phyloP scores from a whole-genome alignment of 2,329 filamentous ascomycete genomes.

The Phoma herbarum region DNA sequence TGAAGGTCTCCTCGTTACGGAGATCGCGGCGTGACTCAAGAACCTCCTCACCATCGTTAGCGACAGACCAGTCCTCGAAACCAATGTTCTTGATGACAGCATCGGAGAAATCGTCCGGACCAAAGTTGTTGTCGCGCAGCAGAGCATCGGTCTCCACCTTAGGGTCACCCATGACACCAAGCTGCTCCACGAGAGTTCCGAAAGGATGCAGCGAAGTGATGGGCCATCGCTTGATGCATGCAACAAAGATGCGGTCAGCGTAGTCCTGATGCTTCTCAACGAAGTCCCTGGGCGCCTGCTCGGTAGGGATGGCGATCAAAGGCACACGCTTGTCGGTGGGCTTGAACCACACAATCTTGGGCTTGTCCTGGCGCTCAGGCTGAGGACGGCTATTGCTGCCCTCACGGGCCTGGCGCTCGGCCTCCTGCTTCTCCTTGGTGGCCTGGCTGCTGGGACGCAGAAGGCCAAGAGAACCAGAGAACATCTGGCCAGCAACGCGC shows the following conservation, averaged over 20 bases:
- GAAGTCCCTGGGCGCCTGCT: constrained; percentile 96
- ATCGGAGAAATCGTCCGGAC: constrained; percentile 96
- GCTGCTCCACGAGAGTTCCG: constrained; percentile 94
- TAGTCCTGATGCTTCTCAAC: constrained; percentile 99
- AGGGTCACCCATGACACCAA: constrained; percentile 95
- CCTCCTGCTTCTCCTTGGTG: constrained; percentile 99
- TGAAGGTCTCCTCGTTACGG: constrained; percentile 87
- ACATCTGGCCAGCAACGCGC: constrained; percentile 97
- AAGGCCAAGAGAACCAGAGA: constrained; percentile 93
- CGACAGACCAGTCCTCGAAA: constrained; percentile 88
- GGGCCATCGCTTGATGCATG: constrained; percentile 99
- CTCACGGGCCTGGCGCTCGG: constrained; percentile 90
- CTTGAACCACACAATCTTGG: constrained; percentile 99
- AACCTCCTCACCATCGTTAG: constrained; percentile 79
- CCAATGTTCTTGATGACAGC: constrained; percentile 93
- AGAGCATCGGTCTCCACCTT: constrained; percentile 98
- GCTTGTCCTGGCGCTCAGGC: constrained; percentile 91
- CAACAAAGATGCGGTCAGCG: constrained; percentile 96
- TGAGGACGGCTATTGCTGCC: constrained; percentile 76
- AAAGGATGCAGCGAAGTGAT: constrained; percentile 99
- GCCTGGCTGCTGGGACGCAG: constrained; percentile 96
- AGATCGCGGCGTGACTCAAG: constrained; percentile 85
- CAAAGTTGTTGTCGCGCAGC: constrained; percentile 98
- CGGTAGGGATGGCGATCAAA: constrained; percentile 96
- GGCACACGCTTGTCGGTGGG: constrained; percentile 98